Percentiles rank a stretch among this genome's conserved stretches.
These are phyloP conservation scores for Eragrostis tef DNA, from an alignment of 202 grass and related monocot species.

Conservation along the genomic window DNA sequence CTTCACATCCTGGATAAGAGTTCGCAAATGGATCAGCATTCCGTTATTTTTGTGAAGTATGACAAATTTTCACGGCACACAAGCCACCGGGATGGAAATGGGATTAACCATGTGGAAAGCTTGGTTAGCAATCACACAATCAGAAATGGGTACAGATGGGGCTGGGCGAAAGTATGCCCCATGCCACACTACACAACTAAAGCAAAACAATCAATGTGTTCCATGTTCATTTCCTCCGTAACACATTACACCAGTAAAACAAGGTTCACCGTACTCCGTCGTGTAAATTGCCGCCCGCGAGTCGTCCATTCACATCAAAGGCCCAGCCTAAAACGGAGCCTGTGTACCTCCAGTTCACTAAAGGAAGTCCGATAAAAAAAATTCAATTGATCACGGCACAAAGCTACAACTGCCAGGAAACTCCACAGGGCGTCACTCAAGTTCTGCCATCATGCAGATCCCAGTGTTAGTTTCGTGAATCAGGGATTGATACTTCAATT, in stretches of 20 bases:
- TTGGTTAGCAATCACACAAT: not conserved
- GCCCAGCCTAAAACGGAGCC: constrained; percentile 14
- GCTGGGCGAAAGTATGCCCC: not conserved
- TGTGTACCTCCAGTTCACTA: not conserved
- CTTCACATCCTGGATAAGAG: not conserved
- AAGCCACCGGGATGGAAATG: not conserved
- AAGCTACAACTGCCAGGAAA: constrained; percentile 14
- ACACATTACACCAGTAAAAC: not conserved
- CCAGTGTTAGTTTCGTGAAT: not conserved
- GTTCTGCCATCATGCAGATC: constrained; percentile 1
- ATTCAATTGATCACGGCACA: not conserved
- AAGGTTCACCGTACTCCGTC: not conserved
- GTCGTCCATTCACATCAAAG: not conserved
- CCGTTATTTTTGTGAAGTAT: not conserved
- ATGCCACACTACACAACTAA: not conserved
- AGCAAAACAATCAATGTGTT: not conserved
- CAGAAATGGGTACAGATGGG: not conserved
- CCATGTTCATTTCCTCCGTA: not conserved
- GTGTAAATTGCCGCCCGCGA: not conserved
- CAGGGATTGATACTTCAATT: not conserved
- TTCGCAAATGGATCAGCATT: too few species aligned
- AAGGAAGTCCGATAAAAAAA: constrained; percentile 4
- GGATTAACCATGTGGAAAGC: not conserved
- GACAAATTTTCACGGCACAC: not conserved
- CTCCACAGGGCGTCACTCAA: constrained; percentile 12